Percentiles rank a stretch among this genome's conserved stretches.
Evolutionary conservation across 2,329 filamentous ascomycete species (phyloP).

Genomic region (Grosmannia penicillata): DNA sequence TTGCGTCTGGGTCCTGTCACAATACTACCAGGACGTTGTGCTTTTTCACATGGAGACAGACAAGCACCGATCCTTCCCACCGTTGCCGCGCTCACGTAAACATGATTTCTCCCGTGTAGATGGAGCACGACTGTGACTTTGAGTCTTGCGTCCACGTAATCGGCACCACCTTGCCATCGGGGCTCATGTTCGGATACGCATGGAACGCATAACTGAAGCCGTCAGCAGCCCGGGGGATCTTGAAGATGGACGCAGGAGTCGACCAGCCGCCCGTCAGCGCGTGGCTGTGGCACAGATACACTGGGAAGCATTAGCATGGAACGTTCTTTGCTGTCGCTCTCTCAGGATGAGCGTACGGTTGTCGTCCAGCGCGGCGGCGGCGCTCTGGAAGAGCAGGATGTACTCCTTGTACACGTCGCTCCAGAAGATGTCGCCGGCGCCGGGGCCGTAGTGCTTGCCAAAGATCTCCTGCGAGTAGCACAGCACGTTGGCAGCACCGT

Average conservation of each 20-base stretch:
- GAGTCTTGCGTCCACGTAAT: constrained; percentile 10
- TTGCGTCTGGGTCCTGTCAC: no score
- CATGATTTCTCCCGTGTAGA: constrained; percentile 7
- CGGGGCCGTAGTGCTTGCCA: constrained; percentile 10
- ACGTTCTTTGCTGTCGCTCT: neutral
- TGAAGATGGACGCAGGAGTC: constrained; percentile 3
- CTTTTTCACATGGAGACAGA: no score
- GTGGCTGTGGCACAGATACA: constrained; percentile 8
- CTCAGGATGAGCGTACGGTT: neutral
- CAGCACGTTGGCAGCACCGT: constrained; percentile 8
- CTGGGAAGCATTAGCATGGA: neutral
- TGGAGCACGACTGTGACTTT: constrained; percentile 7
- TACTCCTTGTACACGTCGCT: constrained; percentile 7
- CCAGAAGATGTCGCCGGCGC: constrained; percentile 10
- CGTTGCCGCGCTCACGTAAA: constrained; percentile 7
- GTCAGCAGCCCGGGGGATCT: constrained; percentile 6
- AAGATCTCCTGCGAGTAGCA: constrained; percentile 7
- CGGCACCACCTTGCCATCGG: constrained; percentile 5
- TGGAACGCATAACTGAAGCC: constrained; percentile 10
- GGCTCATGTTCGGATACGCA: constrained; percentile 9
- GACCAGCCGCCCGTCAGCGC: constrained; percentile 9
- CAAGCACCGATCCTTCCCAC: no score
- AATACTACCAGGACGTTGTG: no score
- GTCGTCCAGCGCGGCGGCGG: constrained; percentile 8
- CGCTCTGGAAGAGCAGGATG: constrained; percentile 10